A percentile compares a stretch with the other conserved stretches of the same genome.
Conservation (phyloP, 495 filamentous ascomycete genomes). For the Lepraria neglecta region DNA sequence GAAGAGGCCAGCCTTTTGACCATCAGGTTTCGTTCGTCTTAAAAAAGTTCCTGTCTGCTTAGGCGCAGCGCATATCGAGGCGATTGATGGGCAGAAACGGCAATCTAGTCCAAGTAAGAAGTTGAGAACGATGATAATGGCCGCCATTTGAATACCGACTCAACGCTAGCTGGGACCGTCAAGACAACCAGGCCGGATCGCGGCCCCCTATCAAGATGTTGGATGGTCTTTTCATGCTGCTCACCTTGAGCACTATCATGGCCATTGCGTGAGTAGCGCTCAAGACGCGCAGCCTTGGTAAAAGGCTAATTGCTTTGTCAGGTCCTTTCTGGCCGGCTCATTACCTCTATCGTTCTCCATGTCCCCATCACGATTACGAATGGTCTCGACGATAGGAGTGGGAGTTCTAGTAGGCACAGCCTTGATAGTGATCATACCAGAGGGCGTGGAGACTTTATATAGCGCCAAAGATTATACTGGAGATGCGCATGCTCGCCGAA, state of each 20-base stretch:
- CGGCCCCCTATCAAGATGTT: constrained; percentile 32
- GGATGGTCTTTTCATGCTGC: constrained; percentile 81
- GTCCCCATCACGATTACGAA: constrained; percentile 77
- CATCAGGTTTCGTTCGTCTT: no score
- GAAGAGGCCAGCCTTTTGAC: background rate
- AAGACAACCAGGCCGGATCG: background rate
- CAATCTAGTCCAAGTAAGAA: background rate
- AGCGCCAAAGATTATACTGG: constrained; percentile 43
- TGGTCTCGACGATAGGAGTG: constrained; percentile 89
- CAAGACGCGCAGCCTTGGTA: constrained; percentile 14
- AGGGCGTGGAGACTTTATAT: constrained; percentile 89
- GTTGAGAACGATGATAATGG: background rate
- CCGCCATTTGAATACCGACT: background rate
- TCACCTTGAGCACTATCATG: constrained; percentile 86
- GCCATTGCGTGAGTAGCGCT: constrained; percentile 69
- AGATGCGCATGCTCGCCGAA: constrained; percentile 35
- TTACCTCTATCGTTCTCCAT: constrained; percentile 86
- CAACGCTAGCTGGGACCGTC: background rate
- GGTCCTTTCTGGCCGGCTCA: constrained; percentile 91
- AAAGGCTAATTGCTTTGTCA: constrained; percentile 38
- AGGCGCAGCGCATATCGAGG: background rate
- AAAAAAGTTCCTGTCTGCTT: background rate
- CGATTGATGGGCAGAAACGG: no score
- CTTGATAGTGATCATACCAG: constrained; percentile 94
- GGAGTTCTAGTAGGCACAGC: constrained; percentile 92